Base-by-base conservation (phyloP, 306 rosid species). In the Vicia faba region DNA sequence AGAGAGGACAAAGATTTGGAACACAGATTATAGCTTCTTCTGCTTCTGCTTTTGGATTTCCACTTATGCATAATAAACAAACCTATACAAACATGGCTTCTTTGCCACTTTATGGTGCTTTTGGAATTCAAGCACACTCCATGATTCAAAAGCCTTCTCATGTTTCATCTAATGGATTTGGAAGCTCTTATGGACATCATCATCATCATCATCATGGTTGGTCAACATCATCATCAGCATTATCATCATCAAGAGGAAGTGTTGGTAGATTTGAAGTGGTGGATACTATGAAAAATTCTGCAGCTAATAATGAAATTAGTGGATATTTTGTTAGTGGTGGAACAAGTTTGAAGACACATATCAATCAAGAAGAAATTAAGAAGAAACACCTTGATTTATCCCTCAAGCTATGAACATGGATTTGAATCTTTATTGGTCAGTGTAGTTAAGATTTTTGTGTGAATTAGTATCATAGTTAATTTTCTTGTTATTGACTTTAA, bases 61-160 rank as follows among this genome's bases (percentile, higher is more conserved):
- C 96, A 29, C 49, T 84, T 38, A 19, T 67, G 72, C 84, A 80
- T 31, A 66, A 79, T 31, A 66, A 50, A 4, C 64, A 68, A 10
- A 43, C 16, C 8, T 74, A 50, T 72, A 61, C 88, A 40, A 85
- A 78, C 45, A 61, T 87, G 84, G 89, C 88, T n/a, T 80, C 89
- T 78, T 80, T 87, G 5, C 91, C 91, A 11, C 88, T 86, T 39
- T 73, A 84, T 35, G 87, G 92, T n/a, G 82, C 63, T 19, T 73
- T 89, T 48, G 96, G 85, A 51, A 84, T 87, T 78, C 95, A 89
- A 39, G 85, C 73, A 25, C 95, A 85, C 75, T 79, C 96, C 3
- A 64, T 77, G 84, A 77, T 84, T 25, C 92, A 84, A 4, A 86
- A 84, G 69, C 88, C 90, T 70, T 76, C 79, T 67, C 65, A 61